phyloP scores from a whole-genome alignment of 345 rosid species.

The Bruguiera gymnorhiza region DNA sequence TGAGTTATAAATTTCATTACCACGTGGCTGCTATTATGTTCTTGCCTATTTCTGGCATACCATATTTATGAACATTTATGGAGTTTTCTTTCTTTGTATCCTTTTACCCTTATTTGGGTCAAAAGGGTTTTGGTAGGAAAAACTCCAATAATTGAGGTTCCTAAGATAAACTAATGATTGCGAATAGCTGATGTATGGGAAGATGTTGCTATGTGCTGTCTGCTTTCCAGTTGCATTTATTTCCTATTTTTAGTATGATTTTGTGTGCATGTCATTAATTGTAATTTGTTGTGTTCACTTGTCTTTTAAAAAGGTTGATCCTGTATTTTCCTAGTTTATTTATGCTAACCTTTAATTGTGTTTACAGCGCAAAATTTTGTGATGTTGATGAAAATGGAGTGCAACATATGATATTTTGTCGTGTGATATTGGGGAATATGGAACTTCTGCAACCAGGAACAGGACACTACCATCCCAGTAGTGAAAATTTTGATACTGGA shows the following conservation, averaged over 20 bases:
- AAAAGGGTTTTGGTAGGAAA: neutral
- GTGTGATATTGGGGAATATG: constrained; percentile 86
- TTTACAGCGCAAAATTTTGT: constrained; percentile 68
- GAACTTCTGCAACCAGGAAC: constrained; percentile 63
- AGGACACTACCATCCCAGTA: constrained; percentile 57
- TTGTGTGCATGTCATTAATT: too few relatives aligned
- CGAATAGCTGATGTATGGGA: too few relatives aligned
- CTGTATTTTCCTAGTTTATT: neutral
- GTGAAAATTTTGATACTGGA: constrained; percentile 70
- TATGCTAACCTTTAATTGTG: constrained; percentile 14
- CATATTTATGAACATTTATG: too few relatives aligned
- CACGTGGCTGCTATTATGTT: neutral
- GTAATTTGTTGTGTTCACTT: too few relatives aligned
- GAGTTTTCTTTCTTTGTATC: too few relatives aligned
- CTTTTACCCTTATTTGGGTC: neutral
- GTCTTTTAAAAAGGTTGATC: too few relatives aligned
- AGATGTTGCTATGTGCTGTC: too few relatives aligned
- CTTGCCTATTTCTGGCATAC: too few relatives aligned
- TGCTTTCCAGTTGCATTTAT: too few relatives aligned
- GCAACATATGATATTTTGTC: constrained; percentile 62
- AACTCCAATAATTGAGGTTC: too few relatives aligned
- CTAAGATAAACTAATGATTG: too few relatives aligned
- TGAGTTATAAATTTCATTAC: neutral
- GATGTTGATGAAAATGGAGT: constrained; percentile 89
- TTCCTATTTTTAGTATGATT: too few relatives aligned